Percentiles rank a stretch among this genome's conserved stretches.
These are phyloP conservation scores for Leccinum boreale DNA, from an alignment of 768 basidiomycete species.

Conservation along the genomic window DNA sequence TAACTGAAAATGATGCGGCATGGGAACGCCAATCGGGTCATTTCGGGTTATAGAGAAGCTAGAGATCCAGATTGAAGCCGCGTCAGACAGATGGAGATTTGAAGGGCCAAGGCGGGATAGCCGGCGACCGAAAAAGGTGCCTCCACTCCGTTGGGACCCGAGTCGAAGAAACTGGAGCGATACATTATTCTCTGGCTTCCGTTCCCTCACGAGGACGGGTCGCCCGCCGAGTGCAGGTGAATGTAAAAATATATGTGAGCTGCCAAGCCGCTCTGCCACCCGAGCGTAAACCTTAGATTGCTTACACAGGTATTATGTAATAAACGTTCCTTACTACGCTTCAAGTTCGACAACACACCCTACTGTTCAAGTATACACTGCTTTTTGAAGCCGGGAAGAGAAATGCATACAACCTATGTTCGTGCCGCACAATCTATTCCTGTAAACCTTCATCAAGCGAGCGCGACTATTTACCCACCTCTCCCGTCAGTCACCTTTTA, in stretches of 20 bases:
- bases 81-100: neutral
- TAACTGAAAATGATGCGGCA: neutral
- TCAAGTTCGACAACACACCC: neutral
- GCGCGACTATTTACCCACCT: constrained; percentile 73
- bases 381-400: neutral
- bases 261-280: too few species aligned
- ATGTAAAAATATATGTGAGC: neutral
- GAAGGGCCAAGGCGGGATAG: neutral
- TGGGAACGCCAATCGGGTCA: neutral
- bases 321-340: too few species aligned
- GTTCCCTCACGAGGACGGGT: neutral
- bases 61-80: neutral
- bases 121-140: neutral
- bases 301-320: constrained; percentile 1
- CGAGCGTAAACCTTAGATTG: too few species aligned
- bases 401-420: constrained; percentile 21
- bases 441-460: constrained; percentile 58
- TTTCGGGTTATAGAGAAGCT: neutral
- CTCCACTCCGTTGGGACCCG: neutral
- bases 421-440: constrained; percentile 44
- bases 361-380: neutral
- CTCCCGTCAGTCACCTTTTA: constrained; percentile 55
- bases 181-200: neutral
- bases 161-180: neutral
- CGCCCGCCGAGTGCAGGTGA: neutral